Evolutionary conservation across 2,329 filamentous ascomycete genomes (phyloP), one percentile per base, ranked within the genome.

Genomic region (Blastomyces silverae): DNA sequence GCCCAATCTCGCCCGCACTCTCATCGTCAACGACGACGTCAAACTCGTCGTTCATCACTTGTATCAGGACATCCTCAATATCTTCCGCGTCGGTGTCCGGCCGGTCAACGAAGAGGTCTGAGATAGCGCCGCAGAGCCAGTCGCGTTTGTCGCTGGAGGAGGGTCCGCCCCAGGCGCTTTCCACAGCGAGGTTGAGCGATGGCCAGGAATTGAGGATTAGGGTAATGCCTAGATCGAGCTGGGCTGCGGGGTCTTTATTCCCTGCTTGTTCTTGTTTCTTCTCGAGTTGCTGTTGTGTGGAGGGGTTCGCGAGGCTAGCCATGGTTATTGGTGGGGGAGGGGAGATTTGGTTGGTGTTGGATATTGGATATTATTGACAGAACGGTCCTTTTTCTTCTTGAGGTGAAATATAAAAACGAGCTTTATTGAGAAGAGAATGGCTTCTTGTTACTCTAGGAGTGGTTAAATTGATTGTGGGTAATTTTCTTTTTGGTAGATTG

Each of bases 41-140:
- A 73, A 97, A 99, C 78, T 99, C 94, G 79, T 97, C 94, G 67
- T 89, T 84, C 89, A 97, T 94, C 67, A 96, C 87, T 72, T 97
- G 90, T 58, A 96, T 81, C 59, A 97, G 81, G 62, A 95, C 87
- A 52, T 88, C 84, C 80, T 97, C 93, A 55, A 97, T 81, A 71
- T 97, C 91, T 68, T 89, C 86, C 22, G 84, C 80, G 70, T 96
- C 89, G 13, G 90, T 87, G 64, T 86, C 81, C 1, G 85, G 81
- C 3, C 81, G 78, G 13, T 81, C 77, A 22, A 72, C 81, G 70
- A 97, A 89, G 67, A 96, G 85, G 34, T 96, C 91, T 66, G 88
- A 89, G 63, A 97, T 83, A 55, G 89, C 90, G 68, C 92, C 92
- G 62, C 90, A 93, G 72, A 99, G 90, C 93, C 92, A 97, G 82